Percentiles rank a stretch among this genome's conserved stretches.
These are phyloP conservation scores for Cyathus striatus DNA, from an alignment of 768 basidiomycete genomes.

Conservation along the genomic window DNA sequence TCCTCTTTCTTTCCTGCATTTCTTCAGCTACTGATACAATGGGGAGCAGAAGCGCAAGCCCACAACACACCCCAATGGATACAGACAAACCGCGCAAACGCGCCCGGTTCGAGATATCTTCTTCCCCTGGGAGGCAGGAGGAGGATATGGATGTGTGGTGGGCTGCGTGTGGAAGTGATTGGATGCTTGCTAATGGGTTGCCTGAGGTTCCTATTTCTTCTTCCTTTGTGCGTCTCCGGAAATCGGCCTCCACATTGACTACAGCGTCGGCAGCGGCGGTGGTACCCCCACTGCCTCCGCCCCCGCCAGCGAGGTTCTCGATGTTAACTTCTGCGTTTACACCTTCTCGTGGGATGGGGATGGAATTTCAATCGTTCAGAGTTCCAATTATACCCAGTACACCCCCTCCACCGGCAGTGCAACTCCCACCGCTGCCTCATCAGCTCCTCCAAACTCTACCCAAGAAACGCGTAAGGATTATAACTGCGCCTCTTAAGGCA, in stretches of 20 bases:
- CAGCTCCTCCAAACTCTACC: slow-evolving; percentile 4
- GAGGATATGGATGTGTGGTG: slow-evolving; percentile 66
- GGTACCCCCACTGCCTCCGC: slow-evolving; percentile 2
- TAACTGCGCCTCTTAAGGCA: slow-evolving; percentile 18
- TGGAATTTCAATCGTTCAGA: too few relatives aligned
- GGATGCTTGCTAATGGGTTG: slow-evolving; percentile 59
- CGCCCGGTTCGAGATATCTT: slow-evolving; percentile 35
- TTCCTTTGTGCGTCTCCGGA: slow-evolving; percentile 22
- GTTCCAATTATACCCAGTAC: too few relatives aligned
- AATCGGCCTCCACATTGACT: slow-evolving; percentile 5
- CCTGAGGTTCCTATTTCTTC: slow-evolving; percentile 44
- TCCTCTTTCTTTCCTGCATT: too few relatives aligned
- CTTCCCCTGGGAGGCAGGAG: slow-evolving; percentile 36
- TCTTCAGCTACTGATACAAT: too few relatives aligned
- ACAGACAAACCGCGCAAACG: slow-evolving; percentile 67
- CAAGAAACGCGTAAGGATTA: slow-evolving; percentile 8
- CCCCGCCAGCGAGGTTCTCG: too few relatives aligned
- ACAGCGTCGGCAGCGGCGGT: slow-evolving; percentile 8
- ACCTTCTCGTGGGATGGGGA: too few relatives aligned
- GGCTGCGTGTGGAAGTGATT: slow-evolving; percentile 60
- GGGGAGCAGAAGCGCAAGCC: too few relatives aligned
- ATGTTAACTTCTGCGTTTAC: too few relatives aligned
- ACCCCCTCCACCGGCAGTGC: too few relatives aligned
- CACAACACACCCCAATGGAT: too few relatives aligned
- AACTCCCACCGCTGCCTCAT: slow-evolving; percentile 1